A percentile compares a stretch with the other conserved stretches of the same genome.
Conservation (phyloP, 352 stramenopile genomes). For the Phytophthora cactorum region DNA sequence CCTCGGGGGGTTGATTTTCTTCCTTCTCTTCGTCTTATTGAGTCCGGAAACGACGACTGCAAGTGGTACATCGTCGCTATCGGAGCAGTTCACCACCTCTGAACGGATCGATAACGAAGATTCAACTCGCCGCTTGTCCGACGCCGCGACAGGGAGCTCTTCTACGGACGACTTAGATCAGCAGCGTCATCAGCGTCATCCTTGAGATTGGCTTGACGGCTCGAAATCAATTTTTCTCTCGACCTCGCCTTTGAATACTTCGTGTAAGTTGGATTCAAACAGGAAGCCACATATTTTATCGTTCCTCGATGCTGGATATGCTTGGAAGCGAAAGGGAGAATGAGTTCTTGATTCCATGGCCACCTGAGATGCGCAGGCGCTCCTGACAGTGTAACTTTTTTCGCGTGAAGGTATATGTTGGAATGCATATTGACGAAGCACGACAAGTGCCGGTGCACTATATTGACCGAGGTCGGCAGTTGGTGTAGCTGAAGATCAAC, state of each 20-base stretch:
- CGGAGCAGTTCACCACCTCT: not conserved
- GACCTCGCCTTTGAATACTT: not conserved
- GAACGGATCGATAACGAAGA: not conserved
- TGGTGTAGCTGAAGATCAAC: too few species aligned
- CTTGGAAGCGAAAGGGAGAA: not conserved
- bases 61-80: not conserved
- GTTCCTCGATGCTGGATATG: not conserved
- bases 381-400: not conserved
- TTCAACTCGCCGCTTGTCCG: not conserved
- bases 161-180: not conserved
- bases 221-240: not conserved
- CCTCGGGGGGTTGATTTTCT: not conserved
- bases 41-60: not conserved
- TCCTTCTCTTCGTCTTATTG: not conserved
- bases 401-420: too few species aligned
- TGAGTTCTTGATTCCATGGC: not conserved
- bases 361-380: not conserved
- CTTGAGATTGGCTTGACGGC: not conserved
- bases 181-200: not conserved
- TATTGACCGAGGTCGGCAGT: too few species aligned
- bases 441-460: too few species aligned
- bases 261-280: not conserved
- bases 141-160: not conserved
- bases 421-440: too few species aligned
- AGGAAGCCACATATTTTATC: not conserved